Base-by-base conservation (phyloP, 805 yeast species). In the Grigorovia yakushimaensis region DNA sequence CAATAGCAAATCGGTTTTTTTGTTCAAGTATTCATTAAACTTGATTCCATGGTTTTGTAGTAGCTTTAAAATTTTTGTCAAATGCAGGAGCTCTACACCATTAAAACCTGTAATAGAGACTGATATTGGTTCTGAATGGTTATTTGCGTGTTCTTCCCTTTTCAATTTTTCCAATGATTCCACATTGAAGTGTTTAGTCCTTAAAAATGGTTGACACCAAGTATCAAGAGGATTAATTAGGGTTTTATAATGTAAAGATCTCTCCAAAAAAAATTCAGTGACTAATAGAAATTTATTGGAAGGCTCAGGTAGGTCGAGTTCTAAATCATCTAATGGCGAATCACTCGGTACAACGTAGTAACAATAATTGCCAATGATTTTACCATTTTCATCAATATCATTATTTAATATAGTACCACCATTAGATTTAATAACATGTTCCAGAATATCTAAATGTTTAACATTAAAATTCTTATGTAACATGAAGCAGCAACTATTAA, bases 221-320 rank as follows among this genome's bases (percentile, higher is more conserved):
- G 67, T 60, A 58, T 83, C 95, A 24, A 54, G 40, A 4, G 66
- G 66, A 33, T 62, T 55, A 15, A 67, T 62, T 6, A 77, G 54
- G 41, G 64, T 60, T 41, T 75, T 73, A 54, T 79, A 79, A 63
- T 74, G 81, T 20, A 86, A 68, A 21, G 84, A 76, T 49, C 95
- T 68, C 62, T 87, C 96, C 11, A 88, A 65, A 53, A 82, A 81
- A 84, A 91, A 86, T 61, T 88, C 95, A 0, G 95, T 86, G 2
- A 79, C 76, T 0, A 80, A 51, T 62, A 54, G 21, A 8, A 22
- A 11, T 5, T 35, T 21, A 5, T 19, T n/a, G n/a, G n/a, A 37
- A 11, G 17, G 39, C 5, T 18, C 24, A 2, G 42, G 39, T 5
- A 19, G 15, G 17, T 15, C 15, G 2, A 46, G 21, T 7, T 42